phyloP scores from a whole-genome alignment of 2,329 filamentous ascomycete genomes.

The Phialophora tarda region DNA sequence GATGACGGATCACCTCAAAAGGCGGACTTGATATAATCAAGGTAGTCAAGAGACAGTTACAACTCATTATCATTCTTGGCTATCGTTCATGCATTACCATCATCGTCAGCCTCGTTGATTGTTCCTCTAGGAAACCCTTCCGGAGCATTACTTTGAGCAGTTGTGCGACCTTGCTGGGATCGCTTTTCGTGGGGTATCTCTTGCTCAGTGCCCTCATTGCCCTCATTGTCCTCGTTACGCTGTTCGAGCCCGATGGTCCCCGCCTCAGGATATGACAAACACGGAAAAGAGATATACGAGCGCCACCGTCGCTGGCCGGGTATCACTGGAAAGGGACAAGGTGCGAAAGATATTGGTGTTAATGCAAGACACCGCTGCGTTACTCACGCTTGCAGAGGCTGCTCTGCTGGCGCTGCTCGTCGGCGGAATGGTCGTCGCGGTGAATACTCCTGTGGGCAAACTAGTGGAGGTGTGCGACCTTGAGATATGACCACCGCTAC shows the following conservation, averaged over 20 bases:
- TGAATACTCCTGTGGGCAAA: constrained; percentile 43
- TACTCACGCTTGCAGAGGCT: constrained; percentile 15
- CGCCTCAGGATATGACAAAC: constrained; percentile 11
- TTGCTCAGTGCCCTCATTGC: background rate
- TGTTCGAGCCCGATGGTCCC: background rate
- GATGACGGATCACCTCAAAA: background rate
- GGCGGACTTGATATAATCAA: background rate
- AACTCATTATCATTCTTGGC: background rate
- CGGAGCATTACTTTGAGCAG: background rate
- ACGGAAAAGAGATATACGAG: constrained; percentile 20
- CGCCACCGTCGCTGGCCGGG: constrained; percentile 16
- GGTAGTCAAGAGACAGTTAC: background rate
- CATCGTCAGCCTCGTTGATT: background rate
- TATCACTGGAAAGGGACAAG: constrained; percentile 22
- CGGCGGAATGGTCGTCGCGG: constrained; percentile 41
- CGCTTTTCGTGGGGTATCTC: background rate
- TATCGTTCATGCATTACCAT: background rate
- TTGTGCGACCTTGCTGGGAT: background rate
- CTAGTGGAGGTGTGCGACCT: constrained; percentile 3
- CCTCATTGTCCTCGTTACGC: background rate
- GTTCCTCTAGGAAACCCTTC: background rate
- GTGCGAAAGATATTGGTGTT: constrained; percentile 17
- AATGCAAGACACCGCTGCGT: constrained; percentile 22
- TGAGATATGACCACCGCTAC: background rate
- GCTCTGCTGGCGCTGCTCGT: constrained; percentile 21